Base-by-base conservation (phyloP, 345 rosid genomes). In the Acer campestre region DNA sequence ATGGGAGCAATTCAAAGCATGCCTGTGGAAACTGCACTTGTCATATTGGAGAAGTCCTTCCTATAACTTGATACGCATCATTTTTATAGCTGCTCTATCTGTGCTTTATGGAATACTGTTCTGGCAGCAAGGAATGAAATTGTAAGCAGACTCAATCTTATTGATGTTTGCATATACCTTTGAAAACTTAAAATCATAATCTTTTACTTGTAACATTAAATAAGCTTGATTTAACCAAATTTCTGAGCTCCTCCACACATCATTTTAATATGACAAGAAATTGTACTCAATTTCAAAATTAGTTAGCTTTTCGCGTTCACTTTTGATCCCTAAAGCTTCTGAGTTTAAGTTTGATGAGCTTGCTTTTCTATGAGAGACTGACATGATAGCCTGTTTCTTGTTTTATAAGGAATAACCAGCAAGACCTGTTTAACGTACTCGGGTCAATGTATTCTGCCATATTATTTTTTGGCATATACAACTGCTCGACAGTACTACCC, bases 41-140 rank as follows among this genome's bases (percentile, higher is more conserved):
- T 86, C 96, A 20, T 90, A 90, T 42, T 91, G 93, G 92, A 85
- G 92, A 80, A 90, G 84, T 71, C 88, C 93, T 8, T 61, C 80
- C 2, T 90, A 85, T 78, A 91, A 90, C 63, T 74, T 90, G 70
- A 67, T 71, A 12, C 89, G 92, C 23, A 46, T 88, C 65, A 2
- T 79, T 16, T 77, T 77, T 75, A 74, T 79, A 59, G 42, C 71
- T 55, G 38, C 42, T 4, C 65, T 82, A 31, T 78, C 86, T 68
- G 1, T 90, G 22, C 46, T 90, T 12, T 85, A 83, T 61, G 96
- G 90, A 25, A 40, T 68, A 25, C 71, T 88, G 61, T 87, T 85
- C 55, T 89, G 89, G 95, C 76, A 87, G 67, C 78, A 80, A 74
- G 93, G 89, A 49, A 69, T 71, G 61, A 72, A 86, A 74, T 81